These are phyloP conservation scores for Arthrobotrys pseudoclavata DNA, from an alignment of 2,329 filamentous ascomycete species.

Conservation along the genomic window DNA sequence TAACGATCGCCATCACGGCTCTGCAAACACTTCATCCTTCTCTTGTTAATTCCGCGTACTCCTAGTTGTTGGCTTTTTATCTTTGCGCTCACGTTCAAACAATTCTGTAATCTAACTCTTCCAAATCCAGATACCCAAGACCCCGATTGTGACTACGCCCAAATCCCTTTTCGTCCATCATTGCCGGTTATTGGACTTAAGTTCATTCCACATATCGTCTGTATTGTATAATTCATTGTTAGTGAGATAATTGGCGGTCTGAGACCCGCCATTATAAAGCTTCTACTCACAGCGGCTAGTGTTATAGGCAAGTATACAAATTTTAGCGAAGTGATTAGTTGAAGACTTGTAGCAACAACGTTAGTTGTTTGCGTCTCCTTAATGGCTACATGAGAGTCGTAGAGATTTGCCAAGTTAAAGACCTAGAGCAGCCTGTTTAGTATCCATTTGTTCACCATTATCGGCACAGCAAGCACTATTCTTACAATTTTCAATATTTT, in stretches of 20 bases:
- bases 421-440: neutral
- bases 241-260: neutral
- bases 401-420: slow-evolving; percentile 26
- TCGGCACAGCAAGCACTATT: no score
- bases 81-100: neutral
- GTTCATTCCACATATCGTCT: slow-evolving; percentile 35
- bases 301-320: slow-evolving; percentile 26
- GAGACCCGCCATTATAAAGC: neutral
- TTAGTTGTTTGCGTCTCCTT: slow-evolving; percentile 29
- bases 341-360: neutral
- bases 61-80: neutral
- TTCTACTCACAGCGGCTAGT: slow-evolving; percentile 26
- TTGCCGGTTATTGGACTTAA: slow-evolving; percentile 9
- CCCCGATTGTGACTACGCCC: neutral
- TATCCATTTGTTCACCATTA: no score
- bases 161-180: neutral
- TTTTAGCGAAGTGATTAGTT: slow-evolving; percentile 4
- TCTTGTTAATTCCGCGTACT: no score
- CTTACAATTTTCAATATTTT: no score
- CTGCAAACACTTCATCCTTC: no score
- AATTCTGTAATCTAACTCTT: neutral
- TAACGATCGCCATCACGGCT: no score
- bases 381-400: slow-evolving; percentile 5
- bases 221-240: neutral
- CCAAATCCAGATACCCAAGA: slow-evolving; percentile 19